phyloP scores from a whole-genome alignment of 495 filamentous ascomycete species.

The Podospora conica region DNA sequence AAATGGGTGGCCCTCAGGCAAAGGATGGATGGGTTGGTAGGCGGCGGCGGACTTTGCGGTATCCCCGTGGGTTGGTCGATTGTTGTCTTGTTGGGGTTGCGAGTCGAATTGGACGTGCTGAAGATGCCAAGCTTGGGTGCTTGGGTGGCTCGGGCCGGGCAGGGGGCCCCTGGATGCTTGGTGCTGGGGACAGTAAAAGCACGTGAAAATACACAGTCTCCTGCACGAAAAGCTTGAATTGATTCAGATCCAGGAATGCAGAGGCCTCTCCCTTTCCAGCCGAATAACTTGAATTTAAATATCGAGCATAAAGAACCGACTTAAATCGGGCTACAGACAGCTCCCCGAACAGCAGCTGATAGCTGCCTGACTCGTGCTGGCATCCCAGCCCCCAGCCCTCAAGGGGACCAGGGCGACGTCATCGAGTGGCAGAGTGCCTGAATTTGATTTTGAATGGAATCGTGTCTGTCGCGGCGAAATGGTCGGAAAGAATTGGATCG shows the following conservation, averaged over 20 bases:
- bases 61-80: background rate
- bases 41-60: slow-evolving; percentile 1
- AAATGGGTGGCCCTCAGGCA: background rate
- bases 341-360: background rate
- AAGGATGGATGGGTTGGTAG: background rate
- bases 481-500: slow-evolving; percentile 5
- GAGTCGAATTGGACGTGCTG: background rate
- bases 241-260: background rate
- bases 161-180: no score
- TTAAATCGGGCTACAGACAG: background rate
- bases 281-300: background rate
- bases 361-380: background rate
- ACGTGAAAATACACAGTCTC: background rate
- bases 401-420: background rate
- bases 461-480: no score
- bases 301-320: background rate
- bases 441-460: background rate
- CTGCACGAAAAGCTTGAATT: background rate
- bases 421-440: slow-evolving; percentile 1
- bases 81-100: background rate
- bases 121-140: background rate
- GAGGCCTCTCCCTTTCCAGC: no score
- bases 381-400: background rate
- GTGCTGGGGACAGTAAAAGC: background rate
- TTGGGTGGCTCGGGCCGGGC: background rate